These are phyloP conservation scores for Penicillium steckii DNA, from an alignment of 495 filamentous ascomycete species.

Conservation along the genomic window DNA sequence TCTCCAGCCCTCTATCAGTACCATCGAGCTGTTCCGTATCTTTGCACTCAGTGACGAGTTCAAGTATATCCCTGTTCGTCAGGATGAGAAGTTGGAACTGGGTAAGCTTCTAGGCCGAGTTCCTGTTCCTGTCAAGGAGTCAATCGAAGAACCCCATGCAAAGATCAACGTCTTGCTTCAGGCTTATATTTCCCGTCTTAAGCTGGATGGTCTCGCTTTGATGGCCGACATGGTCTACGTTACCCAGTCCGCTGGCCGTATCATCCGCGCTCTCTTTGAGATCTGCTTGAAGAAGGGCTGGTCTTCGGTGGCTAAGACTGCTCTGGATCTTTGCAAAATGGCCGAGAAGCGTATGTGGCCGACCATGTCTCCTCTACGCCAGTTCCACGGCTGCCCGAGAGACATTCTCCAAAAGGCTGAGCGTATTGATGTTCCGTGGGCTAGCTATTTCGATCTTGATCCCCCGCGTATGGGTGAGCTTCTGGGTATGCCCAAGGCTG, in stretches of 20 bases:
- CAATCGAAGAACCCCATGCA: constrained; percentile 92
- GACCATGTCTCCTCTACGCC: constrained; percentile 92
- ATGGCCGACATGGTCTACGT: constrained; percentile 99
- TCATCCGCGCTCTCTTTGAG: constrained; percentile 93
- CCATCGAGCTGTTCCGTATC: constrained; percentile 95
- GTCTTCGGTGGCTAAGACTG: constrained; percentile 89
- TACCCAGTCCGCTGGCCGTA: constrained; percentile 95
- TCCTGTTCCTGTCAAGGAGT: constrained; percentile 95
- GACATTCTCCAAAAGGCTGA: constrained; percentile 93
- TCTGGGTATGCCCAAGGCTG: constrained; percentile 86
- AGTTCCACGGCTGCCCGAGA: constrained; percentile 77
- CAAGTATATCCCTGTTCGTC: constrained; percentile 96
- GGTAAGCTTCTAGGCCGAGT: constrained; percentile 87
- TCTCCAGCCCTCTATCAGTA: constrained; percentile 86
- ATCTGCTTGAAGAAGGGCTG: constrained; percentile 95
- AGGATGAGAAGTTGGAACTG: constrained; percentile 96
- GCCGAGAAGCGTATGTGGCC: constrained; percentile 99
- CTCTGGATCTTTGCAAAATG: constrained; percentile 97
- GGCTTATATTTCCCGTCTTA: constrained; percentile 92
- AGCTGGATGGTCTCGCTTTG: constrained; percentile 88
- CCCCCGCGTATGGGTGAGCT: constrained; percentile 97
- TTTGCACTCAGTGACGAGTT: constrained; percentile 98
- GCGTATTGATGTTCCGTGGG: constrained; percentile 91
- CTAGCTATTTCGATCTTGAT: constrained; percentile 91
- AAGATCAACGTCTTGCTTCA: constrained; percentile 99